Evolutionary conservation across 768 basidiomycete genomes (phyloP), one percentile per base, ranked within the genome.

Genomic region (Pleurotus cornucopiae): DNA sequence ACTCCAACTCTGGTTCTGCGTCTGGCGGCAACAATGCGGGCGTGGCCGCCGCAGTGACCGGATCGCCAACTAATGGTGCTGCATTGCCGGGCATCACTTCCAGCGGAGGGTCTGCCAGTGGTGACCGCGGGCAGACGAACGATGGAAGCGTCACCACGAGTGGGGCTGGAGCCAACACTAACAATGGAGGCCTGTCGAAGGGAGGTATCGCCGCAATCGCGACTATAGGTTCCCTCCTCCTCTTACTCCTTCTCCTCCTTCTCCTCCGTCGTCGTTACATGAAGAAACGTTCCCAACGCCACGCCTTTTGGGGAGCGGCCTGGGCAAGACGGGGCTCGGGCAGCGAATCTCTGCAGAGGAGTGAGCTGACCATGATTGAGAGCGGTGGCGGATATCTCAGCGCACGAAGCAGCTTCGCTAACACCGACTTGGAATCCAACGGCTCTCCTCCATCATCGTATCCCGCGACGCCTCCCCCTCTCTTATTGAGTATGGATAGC

Each of bases 361-460:
- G 51, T 23, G 51, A 53, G n/a, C 39, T 53, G 12, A 53, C 51
- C 11, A 53, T 53, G 39, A 23, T 53, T 6, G 51, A 53, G 25
- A 53, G 51, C 21, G 55, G 58, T 11, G 30, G 51, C 6, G 70
- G 69, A 53, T 64, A 66, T 25, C 58, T 56, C 43, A 76, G 69
- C 48, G 66, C 71, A 2, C 75, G 83, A 49, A 86, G 85, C 67
- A 86, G 84, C 69, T 87, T 86, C 48, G 86, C 77, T 14, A 53
- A 20, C 20, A 85, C 85, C n/a, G 80, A 76, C 20, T 74, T 77
- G 60, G 82, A 83, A 49, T 76, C 76, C 16, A 70, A 71, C 11
- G 58, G 47, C 7, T 63, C 58, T 26, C 68, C 62, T 39, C 51
- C 51, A n/a, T 53, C 51, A 20, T 63, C 58, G 39, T 58, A 44